Evolutionary conservation across 2,329 filamentous ascomycete genomes (phyloP), one percentile per base, ranked within the genome.

Genomic region (Exophiala lecanii-corni): DNA sequence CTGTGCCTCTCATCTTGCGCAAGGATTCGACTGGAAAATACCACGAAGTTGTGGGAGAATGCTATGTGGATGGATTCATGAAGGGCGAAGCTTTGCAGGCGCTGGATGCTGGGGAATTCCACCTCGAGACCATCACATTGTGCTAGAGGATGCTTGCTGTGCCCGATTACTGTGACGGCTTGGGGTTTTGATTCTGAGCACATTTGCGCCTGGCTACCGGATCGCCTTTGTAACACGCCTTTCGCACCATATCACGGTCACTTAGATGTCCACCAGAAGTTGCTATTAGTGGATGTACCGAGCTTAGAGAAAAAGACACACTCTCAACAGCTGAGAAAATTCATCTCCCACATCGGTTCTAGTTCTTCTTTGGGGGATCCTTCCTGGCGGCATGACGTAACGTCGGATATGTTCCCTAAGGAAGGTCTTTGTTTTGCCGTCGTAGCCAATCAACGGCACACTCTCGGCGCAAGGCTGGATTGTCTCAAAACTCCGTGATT

Each of bases 31-130:
- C 23, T 26, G 23, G 23, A 26, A 12, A 26, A 6, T 26, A 26
- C 12, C 12, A 26, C 23, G 12, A 26, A 26, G 23, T 37, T 6
- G n/a, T 42, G 10, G 30, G 31, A n/a, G 13, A 26, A n/a, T 42
- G 39, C 39, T 42, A 33, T 18, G 31, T 42, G 25, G 15, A 7
- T 18, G 39, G 39, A 9, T 20, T 42, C n/a, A 42, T 42, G 39
- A 37, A 20, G 15, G 39, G 31, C 12, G 31, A 42, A 21, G 26
- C 9, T n/a, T 18, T 36, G 15, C n/a, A 16, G 9, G n/a, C 16
- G 19, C n/a, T 16, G 33, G 16, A 20, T 20, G 33, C 33, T 16
- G 33, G 33, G 6, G 33, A 36, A 17, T 15, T 36, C 12, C 33
- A 36, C 6, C 12, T 26, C 7, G 7, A 26, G 23, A 26, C 23